Percentiles rank a stretch among this genome's conserved stretches.
These are phyloP conservation scores for Cordyceps sp. DNA, from an alignment of 2,329 filamentous ascomycete species.

Conservation along the genomic window DNA sequence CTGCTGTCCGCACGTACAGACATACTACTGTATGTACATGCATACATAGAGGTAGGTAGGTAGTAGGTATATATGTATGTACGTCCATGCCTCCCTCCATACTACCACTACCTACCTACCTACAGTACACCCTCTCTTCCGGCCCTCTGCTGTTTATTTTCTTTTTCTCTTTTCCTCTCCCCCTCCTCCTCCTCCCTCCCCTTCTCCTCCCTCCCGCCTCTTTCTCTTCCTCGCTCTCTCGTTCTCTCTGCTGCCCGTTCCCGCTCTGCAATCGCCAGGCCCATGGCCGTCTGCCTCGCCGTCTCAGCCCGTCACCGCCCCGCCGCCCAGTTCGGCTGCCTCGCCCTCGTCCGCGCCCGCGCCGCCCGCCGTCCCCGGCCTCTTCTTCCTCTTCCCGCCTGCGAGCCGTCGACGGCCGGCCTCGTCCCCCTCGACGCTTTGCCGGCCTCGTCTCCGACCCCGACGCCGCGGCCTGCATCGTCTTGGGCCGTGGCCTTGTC, in stretches of 20 bases:
- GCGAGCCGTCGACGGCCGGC: too few species aligned
- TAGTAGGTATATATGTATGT: too few species aligned
- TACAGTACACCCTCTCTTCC: too few species aligned
- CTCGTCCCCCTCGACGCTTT: too few species aligned
- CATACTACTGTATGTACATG: too few species aligned
- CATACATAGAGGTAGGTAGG: too few species aligned
- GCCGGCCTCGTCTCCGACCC: too few species aligned
- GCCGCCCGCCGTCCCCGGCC: background rate
- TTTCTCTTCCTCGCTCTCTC: background rate
- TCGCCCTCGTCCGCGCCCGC: background rate
- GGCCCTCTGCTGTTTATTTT: background rate
- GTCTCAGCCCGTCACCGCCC: background rate
- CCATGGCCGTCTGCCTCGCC: too few species aligned
- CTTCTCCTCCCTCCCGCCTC: background rate
- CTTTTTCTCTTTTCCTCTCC: background rate
- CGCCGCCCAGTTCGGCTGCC: background rate
- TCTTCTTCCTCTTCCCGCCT: background rate
- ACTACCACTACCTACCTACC: too few species aligned
- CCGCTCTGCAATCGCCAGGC: too few species aligned
- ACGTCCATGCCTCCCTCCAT: too few species aligned
- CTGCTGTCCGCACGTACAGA: too few species aligned
- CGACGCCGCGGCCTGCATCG: background rate
- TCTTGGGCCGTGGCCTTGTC: constrained; percentile 2
- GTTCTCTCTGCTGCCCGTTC: background rate
- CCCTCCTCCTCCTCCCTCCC: background rate